phyloP scores from a whole-genome alignment of 2,329 filamentous ascomycete species.

The Aspergillus fructus region DNA sequence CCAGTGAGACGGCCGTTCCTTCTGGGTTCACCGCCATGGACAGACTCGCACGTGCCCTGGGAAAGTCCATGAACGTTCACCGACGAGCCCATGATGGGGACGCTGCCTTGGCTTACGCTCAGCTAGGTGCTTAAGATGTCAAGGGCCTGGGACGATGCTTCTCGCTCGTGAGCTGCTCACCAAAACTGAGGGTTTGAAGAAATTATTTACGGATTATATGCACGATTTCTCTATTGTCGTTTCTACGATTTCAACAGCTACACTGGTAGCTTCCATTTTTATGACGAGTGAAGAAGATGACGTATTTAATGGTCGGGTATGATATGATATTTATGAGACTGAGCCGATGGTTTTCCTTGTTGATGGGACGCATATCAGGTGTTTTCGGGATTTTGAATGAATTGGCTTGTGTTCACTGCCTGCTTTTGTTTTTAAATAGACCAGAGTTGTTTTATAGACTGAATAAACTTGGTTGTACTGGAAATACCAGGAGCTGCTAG shows the following conservation, averaged over 20 bases:
- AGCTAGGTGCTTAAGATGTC: slow-evolving; percentile 3
- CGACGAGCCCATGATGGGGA: background rate
- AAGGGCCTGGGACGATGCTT: slow-evolving; percentile 6
- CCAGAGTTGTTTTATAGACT: background rate
- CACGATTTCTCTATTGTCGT: slow-evolving; percentile 4
- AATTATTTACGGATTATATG: background rate
- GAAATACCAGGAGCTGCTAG: background rate
- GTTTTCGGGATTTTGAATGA: background rate
- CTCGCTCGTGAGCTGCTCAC: slow-evolving; percentile 12
- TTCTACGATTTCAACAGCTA: background rate
- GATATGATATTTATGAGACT: background rate
- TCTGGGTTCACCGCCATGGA: slow-evolving; percentile 2
- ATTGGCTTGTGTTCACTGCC: background rate
- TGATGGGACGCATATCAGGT: background rate
- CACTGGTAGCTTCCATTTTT: background rate
- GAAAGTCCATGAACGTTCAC: background rate
- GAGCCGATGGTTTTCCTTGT: background rate
- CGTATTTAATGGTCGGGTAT: background rate
- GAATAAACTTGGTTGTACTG: background rate
- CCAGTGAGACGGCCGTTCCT: background rate
- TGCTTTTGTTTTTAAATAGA: background rate
- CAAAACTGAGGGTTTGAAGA: slow-evolving; percentile 6
- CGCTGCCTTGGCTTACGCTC: background rate
- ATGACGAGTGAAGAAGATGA: background rate
- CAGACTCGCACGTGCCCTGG: slow-evolving; percentile 7